phyloP scores from a whole-genome alignment of 2,329 filamentous ascomycete species.

The Ophiostoma fasciatum region DNA sequence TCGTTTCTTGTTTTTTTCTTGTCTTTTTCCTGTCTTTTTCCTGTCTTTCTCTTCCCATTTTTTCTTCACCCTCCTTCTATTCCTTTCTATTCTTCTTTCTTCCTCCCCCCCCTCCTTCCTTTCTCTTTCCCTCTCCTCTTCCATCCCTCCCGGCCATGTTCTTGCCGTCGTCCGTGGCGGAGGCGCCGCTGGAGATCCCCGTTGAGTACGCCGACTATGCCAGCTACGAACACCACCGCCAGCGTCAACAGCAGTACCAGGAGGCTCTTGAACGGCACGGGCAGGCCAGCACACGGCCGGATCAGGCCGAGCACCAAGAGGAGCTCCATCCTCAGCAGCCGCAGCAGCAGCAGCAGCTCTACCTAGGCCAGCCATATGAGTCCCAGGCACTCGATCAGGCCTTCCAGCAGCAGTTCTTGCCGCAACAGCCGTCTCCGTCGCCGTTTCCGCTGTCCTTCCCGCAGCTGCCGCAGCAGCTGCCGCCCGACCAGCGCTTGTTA shows the following conservation, averaged over 20 bases:
- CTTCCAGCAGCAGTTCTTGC: not conserved
- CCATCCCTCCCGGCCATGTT: conserved; percentile 29
- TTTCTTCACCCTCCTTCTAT: not conserved
- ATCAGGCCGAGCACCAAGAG: not conserved
- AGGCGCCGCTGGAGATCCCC: conserved; percentile 26
- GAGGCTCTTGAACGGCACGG: too few relatives aligned
- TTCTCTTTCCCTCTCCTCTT: conserved; percentile 3
- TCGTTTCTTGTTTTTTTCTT: not conserved
- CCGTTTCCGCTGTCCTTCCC: not conserved
- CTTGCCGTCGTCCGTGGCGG: conserved; percentile 34
- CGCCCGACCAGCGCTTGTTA: not conserved
- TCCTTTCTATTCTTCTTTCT: not conserved
- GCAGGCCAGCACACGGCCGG: too few relatives aligned
- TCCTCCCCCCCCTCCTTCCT: conserved; percentile 4
- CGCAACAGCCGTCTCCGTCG: not conserved
- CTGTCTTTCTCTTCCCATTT: not conserved
- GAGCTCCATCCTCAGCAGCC: not conserved
- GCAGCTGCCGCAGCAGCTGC: conserved; percentile 2
- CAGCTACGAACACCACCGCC: conserved; percentile 9
- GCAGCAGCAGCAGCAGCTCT: conserved; percentile 10
- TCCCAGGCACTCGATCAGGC: conserved; percentile 3
- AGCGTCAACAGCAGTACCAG: conserved; percentile 6
- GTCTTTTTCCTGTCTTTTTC: not conserved
- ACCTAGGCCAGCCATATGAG: conserved; percentile 9
- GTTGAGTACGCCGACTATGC: conserved; percentile 18